phyloP scores from a whole-genome alignment of 1,139 yeast genomes.

The Nadsonia commutata region DNA sequence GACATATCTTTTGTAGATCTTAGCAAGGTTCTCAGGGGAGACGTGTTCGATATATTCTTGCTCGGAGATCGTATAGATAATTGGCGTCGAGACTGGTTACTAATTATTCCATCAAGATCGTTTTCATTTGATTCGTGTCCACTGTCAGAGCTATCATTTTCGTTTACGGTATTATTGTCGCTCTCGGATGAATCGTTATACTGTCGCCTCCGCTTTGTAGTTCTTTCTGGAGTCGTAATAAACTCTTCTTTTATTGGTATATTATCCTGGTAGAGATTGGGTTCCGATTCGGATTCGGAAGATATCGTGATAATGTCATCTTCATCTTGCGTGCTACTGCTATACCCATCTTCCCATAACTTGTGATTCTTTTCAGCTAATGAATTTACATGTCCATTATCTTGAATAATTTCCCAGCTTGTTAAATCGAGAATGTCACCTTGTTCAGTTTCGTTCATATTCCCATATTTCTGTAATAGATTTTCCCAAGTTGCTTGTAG shows the following conservation, averaged over 20 bases:
- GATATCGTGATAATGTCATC: constrained; percentile 5
- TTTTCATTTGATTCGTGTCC: constrained; percentile 17
- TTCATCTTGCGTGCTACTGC: constrained; percentile 6
- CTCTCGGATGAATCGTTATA: background rate
- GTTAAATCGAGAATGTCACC: constrained; percentile 53
- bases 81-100: background rate
- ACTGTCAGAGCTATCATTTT: constrained; percentile 15
- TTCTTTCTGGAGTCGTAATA: background rate
- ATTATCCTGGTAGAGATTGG: constrained; percentile 4
- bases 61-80: background rate
- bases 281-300: constrained; percentile 12
- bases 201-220: background rate
- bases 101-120: constrained; percentile 15
- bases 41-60: background rate
- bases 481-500: constrained; percentile 33
- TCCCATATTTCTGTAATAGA: constrained; percentile 37
- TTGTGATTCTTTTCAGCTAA: constrained; percentile 14
- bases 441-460: constrained; percentile 33
- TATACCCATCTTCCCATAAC: constrained; percentile 4
- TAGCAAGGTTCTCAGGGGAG: background rate
- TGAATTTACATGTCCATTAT: constrained; percentile 49
- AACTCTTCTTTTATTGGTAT: background rate
- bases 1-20: background rate
- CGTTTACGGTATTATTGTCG: background rate
- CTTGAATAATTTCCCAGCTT: constrained; percentile 44